Evolutionary conservation across 441 rosid genomes (phyloP), one percentile per base, ranked within the genome.

Genomic region (Gossypium gossypioides): DNA sequence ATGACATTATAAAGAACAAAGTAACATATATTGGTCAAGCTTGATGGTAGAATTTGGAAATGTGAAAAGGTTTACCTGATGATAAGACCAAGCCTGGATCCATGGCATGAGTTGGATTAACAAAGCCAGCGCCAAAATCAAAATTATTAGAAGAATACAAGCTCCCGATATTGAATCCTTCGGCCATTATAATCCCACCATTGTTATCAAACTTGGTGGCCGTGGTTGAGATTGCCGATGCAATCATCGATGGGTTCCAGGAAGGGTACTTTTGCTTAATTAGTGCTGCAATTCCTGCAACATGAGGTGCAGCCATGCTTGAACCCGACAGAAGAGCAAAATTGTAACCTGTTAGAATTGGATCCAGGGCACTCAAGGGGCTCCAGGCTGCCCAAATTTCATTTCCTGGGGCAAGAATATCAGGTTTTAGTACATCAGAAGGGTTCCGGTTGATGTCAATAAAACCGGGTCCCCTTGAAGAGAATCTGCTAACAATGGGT

Each of bases 241-340:
- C 88, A 51, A 92, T 86, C 97, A 89, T 89, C 7, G 97, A 80
- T 0, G 99, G 97, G 0, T 84, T 81, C 99, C 97, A 92, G 4
- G 81, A 82, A 59, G 97, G 96, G 69, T 88, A 79, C 18, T 58
- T 56, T 27, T 92, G 97, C 82, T 88, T 92, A 79, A 91, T 84
- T 1, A 92, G 77, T 1, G 93, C 99, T 3, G 90, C 87, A 32
- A 88, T 83, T 69, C 99, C 99, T 0, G 58, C 91, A 4, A 87
- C 70, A 64, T 95, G 99, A 70, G 97, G 97, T 24, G 97, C 76
- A 0, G 97, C 97, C 99, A 92, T 92, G 82, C 99, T 95, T 2
- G 97, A 90, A 40, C 97, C 99, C 0, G 99, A 95, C 60, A 90
- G 51, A 57, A 95, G 72, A 0, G 97, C 97, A 70, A 87, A 95